A percentile compares a stretch with the other conserved stretches of the same genome.
These are phyloP conservation scores for Alternaria triticimaculans DNA, from an alignment of 2,329 filamentous ascomycete species.

Conservation along the genomic window DNA sequence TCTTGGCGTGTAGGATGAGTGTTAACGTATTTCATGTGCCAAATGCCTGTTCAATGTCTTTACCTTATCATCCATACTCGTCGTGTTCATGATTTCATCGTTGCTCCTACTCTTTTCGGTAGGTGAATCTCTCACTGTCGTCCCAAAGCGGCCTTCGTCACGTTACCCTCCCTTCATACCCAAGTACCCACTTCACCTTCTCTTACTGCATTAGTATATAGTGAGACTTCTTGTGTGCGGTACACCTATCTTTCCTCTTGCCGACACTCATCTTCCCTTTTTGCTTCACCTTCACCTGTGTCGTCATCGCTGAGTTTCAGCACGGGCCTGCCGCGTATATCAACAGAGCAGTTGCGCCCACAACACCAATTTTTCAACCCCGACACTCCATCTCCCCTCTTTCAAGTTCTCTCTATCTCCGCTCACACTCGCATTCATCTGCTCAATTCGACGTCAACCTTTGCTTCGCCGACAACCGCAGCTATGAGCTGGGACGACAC, in stretches of 20 bases:
- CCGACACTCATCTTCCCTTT: not conserved
- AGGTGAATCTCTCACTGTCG: not conserved
- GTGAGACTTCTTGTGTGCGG: not conserved
- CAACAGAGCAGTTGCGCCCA: conserved; percentile 1
- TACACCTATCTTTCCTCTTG: not conserved
- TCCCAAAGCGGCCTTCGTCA: not conserved
- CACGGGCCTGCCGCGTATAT: not conserved
- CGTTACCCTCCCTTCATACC: not conserved
- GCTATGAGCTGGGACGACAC: conserved; percentile 33
- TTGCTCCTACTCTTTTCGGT: not conserved
- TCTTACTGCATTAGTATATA: not conserved
- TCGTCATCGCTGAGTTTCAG: not conserved
- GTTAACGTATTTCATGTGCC: conserved; percentile 7
- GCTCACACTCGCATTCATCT: not conserved
- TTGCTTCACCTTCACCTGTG: conserved; percentile 13
- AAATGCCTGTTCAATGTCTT: not conserved
- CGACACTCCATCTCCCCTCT: not conserved
- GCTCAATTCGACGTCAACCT: not conserved
- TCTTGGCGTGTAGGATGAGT: conserved; percentile 9
- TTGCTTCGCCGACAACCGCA: not conserved
- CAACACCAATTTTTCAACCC: not conserved
- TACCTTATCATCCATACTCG: not conserved
- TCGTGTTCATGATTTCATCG: not conserved
- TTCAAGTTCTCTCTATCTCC: not conserved
- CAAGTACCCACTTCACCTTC: not conserved